Evolutionary conservation across 2,329 filamentous ascomycete species (phyloP).

Genomic region (Fusarium equiseti): DNA sequence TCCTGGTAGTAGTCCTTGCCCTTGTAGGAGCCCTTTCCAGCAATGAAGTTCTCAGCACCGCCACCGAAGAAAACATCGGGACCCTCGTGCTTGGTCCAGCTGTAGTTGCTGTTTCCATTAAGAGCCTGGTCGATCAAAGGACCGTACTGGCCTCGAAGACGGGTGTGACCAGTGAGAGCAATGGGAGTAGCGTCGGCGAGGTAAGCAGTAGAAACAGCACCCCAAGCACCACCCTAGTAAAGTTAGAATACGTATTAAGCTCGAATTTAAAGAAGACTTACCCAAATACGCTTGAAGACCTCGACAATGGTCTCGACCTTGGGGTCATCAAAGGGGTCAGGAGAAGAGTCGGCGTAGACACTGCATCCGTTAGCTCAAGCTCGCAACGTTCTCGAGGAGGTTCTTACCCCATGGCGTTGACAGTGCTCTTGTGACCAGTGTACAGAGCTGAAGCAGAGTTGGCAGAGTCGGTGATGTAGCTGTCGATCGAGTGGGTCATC

Average conservation of each 20-base stretch:
- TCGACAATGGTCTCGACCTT: conserved; percentile 88
- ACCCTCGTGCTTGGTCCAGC: conserved; percentile 79
- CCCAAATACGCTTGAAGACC: conserved; percentile 77
- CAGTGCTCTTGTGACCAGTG: conserved; percentile 84
- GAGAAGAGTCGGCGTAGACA: conserved; percentile 82
- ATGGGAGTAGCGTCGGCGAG: conserved; percentile 86
- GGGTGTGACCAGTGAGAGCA: conserved; percentile 78
- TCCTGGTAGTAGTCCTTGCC: conserved; percentile 83
- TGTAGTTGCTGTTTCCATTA: conserved; percentile 82
- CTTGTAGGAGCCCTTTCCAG: conserved; percentile 70
- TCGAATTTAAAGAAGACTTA: conserved; percentile 52
- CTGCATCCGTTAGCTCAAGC: conserved; percentile 46
- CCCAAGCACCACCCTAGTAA: conserved; percentile 65
- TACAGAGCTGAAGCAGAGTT: conserved; percentile 87
- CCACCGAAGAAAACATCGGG: conserved; percentile 87
- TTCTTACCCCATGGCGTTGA: conserved; percentile 78
- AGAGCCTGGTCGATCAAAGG: conserved; percentile 81
- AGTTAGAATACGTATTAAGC: conserved; percentile 23
- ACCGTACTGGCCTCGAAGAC: conserved; percentile 75
- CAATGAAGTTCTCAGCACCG: conserved; percentile 83
- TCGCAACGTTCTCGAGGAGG: not conserved
- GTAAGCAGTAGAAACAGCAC: conserved; percentile 82
- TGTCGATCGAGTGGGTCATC: conserved; percentile 89
- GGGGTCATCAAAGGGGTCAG: conserved; percentile 81
- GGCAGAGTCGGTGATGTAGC: conserved; percentile 87